Evolutionary conservation across 2,329 filamentous ascomycete species (phyloP).

Genomic region (Clonostachys chloroleuca): DNA sequence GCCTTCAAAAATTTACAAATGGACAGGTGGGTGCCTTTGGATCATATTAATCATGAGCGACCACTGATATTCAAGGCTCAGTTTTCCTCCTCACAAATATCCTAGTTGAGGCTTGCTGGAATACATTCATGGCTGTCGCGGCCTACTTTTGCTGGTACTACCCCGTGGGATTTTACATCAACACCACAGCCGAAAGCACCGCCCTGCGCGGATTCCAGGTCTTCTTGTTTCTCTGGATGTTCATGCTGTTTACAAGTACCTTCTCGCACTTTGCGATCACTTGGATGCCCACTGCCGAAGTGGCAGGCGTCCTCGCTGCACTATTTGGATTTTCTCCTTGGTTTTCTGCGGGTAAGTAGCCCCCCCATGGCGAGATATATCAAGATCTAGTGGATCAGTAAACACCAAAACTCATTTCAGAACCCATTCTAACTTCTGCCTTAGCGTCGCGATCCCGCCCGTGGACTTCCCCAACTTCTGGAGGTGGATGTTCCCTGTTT

Average conservation of each 20-base stretch:
- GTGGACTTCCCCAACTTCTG: constrained; percentile 65
- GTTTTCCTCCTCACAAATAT: constrained; percentile 82
- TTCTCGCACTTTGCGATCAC: constrained; percentile 63
- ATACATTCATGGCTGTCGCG: constrained; percentile 54
- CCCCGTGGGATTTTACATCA: constrained; percentile 54
- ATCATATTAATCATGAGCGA: constrained; percentile 77
- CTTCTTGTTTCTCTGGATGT: constrained; percentile 61
- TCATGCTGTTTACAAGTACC: constrained; percentile 64
- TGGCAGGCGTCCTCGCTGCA: constrained; percentile 63
- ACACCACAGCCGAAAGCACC: constrained; percentile 25
- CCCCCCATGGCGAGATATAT: too few relatives aligned
- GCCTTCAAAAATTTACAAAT: constrained; percentile 78
- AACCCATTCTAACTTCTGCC: constrained; percentile 45
- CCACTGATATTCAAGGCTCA: neutral
- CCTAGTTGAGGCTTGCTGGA: constrained; percentile 77
- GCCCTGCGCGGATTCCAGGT: constrained; percentile 55
- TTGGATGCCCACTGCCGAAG: constrained; percentile 59
- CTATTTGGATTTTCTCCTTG: constrained; percentile 60
- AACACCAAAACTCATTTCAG: too few relatives aligned
- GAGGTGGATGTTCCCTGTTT: constrained; percentile 72
- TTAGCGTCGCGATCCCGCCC: constrained; percentile 67
- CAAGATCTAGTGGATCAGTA: too few relatives aligned
- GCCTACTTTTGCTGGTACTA: constrained; percentile 49
- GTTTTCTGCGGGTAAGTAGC: constrained; percentile 49
- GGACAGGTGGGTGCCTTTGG: constrained; percentile 77